Percentiles rank a stretch among this genome's conserved stretches.
Conservation (phyloP, 2,329 filamentous ascomycete genomes). For the Aspergillus hortae region DNA sequence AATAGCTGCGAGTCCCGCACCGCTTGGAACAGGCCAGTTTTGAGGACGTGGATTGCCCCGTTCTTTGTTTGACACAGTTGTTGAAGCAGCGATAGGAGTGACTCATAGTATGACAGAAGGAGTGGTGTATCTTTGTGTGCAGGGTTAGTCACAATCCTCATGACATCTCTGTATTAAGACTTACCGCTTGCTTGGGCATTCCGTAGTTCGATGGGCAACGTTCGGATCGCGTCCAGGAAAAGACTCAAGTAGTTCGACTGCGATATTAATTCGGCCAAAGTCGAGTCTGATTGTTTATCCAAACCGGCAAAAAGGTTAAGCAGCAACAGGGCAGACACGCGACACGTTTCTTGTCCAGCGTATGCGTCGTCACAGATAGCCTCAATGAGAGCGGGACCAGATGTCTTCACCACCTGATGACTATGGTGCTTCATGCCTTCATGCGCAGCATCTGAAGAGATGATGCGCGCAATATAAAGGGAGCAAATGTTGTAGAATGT, state of each 20-base stretch:
- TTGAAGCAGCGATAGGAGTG: slow-evolving; percentile 76
- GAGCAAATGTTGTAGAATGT: slow-evolving; percentile 91
- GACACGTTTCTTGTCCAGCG: slow-evolving; percentile 73
- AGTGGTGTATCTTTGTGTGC: slow-evolving; percentile 47
- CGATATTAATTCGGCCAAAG: slow-evolving; percentile 74
- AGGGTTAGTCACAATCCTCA: slow-evolving; percentile 8
- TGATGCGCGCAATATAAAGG: slow-evolving; percentile 72
- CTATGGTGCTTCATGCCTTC: slow-evolving; percentile 48
- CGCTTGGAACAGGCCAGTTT: slow-evolving; percentile 80
- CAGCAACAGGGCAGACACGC: slow-evolving; percentile 82
- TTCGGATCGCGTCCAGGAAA: slow-evolving; percentile 80
- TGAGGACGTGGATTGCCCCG: slow-evolving; percentile 84
- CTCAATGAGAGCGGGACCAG: slow-evolving; percentile 78
- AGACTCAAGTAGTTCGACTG: slow-evolving; percentile 88
- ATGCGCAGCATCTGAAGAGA: slow-evolving; percentile 47
- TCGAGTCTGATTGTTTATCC: slow-evolving; percentile 67
- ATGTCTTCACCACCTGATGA: slow-evolving; percentile 69
- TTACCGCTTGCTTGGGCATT: slow-evolving; percentile 56
- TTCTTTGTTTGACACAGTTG: slow-evolving; percentile 77
- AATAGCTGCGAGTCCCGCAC: slow-evolving; percentile 83
- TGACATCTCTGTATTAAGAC: slow-evolving; percentile 17
- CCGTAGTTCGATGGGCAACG: slow-evolving; percentile 69
- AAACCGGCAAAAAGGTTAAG: slow-evolving; percentile 73
- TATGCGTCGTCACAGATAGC: slow-evolving; percentile 91
- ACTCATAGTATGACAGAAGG: slow-evolving; percentile 62